Evolutionary conservation across 371 early-diverging fungal species (phyloP), one percentile per base, ranked within the genome.

Genomic region (Zopfochytrium polystomum): DNA sequence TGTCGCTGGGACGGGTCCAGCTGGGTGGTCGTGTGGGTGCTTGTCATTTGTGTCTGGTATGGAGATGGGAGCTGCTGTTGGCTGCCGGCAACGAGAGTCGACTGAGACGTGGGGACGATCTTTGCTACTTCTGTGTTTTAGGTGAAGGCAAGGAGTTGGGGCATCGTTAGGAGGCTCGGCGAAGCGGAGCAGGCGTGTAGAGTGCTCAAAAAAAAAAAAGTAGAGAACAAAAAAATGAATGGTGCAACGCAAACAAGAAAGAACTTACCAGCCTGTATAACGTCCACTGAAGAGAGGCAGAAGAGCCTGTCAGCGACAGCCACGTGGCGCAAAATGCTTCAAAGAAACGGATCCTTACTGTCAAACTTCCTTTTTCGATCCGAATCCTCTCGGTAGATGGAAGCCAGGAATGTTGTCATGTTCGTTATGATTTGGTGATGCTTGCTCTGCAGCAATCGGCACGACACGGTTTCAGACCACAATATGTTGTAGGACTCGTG

Each of bases 391-490:
- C 33, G 13, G 46, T 60, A 49, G 18, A 60, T 61, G 6, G 60
- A 60, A 2, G 69, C 69, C 27, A 68, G 48, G 47, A 64, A 68
- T 2, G 64, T 51, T 1, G 62, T 68, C 45, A 62, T 58, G 29
- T 60, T 71, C 25, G 61, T 65, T 43, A 63, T 71, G 23, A 63
- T 46, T 54, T 67, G 32, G 32, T 70, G 70, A 34, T 70, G 70
- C 51, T 70, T 66, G 51, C 66, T 65, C 38, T 65, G 70, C 2
- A 66, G 53, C 0, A 62, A 25, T 30, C 69, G 60, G 38, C 65
- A 64, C 0, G 69, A 44, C 5, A 69, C 65, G 5, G 65, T 65
- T 58, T 69, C 70, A 3, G 61, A 56, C 70, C 70, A 69, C n/a
- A 69, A 52, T 9, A 69, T 61, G 42, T 52, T 65, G 47, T 69